Conservation (phyloP, 2,329 filamentous ascomycete species). For the Ustilaginoidea virens region DNA sequence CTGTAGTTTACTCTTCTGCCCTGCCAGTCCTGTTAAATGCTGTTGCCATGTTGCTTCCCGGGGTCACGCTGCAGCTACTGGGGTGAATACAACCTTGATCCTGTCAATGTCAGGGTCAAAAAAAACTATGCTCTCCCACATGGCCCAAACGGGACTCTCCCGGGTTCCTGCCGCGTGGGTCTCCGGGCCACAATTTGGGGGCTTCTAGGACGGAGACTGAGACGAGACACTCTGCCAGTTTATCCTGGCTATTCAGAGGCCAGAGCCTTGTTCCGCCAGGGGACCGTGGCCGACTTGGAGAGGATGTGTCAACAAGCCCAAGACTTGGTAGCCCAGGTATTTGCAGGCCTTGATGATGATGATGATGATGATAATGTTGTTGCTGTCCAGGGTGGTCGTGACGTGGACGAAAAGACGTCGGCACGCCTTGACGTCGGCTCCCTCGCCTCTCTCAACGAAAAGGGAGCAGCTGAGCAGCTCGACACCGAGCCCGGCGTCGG, state of each 20-base stretch:
- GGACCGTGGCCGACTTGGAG: slow-evolving; percentile 5
- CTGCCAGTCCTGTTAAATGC: slow-evolving; percentile 4
- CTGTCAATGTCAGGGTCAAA: slow-evolving; percentile 5
- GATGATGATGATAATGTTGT: no score
- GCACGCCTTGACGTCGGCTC: no score
- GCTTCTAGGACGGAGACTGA: no score
- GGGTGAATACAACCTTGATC: slow-evolving; percentile 6
- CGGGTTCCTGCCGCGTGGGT: slow-evolving; percentile 7
- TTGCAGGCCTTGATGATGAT: slow-evolving; percentile 4
- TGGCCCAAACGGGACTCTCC: slow-evolving; percentile 3
- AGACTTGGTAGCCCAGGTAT: slow-evolving; percentile 6
- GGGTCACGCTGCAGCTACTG: slow-evolving; percentile 3
- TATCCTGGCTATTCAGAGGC: slow-evolving; percentile 8
- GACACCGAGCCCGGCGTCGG: slow-evolving; percentile 2
- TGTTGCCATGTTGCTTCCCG: slow-evolving; percentile 1
- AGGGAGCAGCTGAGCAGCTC: not conserved
- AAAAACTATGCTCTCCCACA: slow-evolving; percentile 2
- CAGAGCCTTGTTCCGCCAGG: slow-evolving; percentile 5
- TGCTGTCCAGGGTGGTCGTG: no score
- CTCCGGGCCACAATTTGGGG: slow-evolving; percentile 3
- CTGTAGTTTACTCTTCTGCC: no score
- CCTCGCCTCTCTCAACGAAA: not conserved
- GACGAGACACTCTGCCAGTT: no score
- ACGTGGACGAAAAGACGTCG: no score
- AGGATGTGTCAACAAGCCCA: slow-evolving; percentile 6